Base-by-base conservation (phyloP, 1,284 basidiomycete species). In the Ustanciosporium gigantosporum region DNA sequence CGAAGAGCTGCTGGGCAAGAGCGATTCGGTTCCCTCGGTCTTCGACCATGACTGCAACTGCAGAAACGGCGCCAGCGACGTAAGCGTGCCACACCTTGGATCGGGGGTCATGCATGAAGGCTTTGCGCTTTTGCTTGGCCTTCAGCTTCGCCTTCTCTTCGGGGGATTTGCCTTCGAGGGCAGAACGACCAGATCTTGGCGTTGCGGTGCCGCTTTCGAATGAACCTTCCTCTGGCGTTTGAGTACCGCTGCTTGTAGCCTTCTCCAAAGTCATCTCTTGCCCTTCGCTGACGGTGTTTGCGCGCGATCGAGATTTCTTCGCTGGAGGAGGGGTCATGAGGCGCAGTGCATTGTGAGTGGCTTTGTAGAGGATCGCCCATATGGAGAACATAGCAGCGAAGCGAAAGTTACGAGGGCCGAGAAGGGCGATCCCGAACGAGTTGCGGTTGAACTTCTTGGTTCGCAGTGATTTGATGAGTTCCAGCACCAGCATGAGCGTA, bases 1-100 rank as follows among this genome's bases (percentile, higher is more conserved):
- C 90, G 76, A 93, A 90, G 67, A 93, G 81, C 81, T 97, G 93
- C 70, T 96, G 93, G 0, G 89, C 89, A 51, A 96, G 88, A 13
- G 85, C 84, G 3, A 83, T 81, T 49, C 89, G 81, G 35, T 88
- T 81, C 2, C 82, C 82, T 48, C 82, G 83, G 68, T 85, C 88
- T 80, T 96, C 91, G 76, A 88, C 90, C 73, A 90, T 81, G 35
- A 97, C 84, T 0, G 88, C 88, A n/a, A 90, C 65, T 5, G 86
- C 87, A 0, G 88, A 88, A 21, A 92, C 74, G 0, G 88, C 85
- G 14, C 93, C 93, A 2, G 94, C 91, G 5, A 90, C 78, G 0
- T 90, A 86, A 1, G 92, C 87, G 73, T 97, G 89, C 92, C 93
- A 97, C 60, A 87, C 80, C 58, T 81, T 70, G 36, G 64, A 66